Evolutionary conservation across 495 filamentous ascomycete genomes (phyloP).

Genomic region (Saxophila tyrrhenica): DNA sequence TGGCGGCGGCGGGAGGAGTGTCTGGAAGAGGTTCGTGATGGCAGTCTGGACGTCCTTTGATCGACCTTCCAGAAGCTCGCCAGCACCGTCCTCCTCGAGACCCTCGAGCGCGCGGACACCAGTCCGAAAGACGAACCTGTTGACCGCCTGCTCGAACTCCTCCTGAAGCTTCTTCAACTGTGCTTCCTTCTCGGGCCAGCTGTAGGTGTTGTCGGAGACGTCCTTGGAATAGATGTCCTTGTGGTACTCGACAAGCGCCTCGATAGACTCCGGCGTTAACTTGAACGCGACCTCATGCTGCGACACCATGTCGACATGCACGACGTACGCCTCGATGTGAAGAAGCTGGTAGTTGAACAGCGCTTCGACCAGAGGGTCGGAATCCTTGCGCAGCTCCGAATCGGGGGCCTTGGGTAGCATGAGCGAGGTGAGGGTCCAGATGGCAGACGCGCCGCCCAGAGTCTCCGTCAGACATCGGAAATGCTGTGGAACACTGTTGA

Average conservation of each 20-base stretch:
- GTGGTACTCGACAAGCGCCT: slow-evolving; percentile 89
- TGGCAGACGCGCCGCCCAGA: slow-evolving; percentile 77
- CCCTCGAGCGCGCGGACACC: slow-evolving; percentile 85
- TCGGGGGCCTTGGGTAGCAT: slow-evolving; percentile 90
- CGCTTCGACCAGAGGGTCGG: slow-evolving; percentile 80
- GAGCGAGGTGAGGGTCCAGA: slow-evolving; percentile 91
- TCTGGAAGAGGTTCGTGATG: slow-evolving; percentile 76
- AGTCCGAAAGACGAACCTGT: slow-evolving; percentile 93
- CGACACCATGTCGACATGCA: slow-evolving; percentile 98
- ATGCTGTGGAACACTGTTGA: slow-evolving; percentile 97
- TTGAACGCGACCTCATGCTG: slow-evolving; percentile 98
- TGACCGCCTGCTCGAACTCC: slow-evolving; percentile 92
- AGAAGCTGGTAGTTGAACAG: slow-evolving; percentile 90
- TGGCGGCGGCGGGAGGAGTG: slow-evolving; percentile 84
- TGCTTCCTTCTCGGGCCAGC: slow-evolving; percentile 93
- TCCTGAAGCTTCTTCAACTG: slow-evolving; percentile 97
- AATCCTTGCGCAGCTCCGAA: slow-evolving; percentile 70
- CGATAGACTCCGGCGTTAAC: slow-evolving; percentile 93
- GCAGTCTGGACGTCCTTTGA: slow-evolving; percentile 87
- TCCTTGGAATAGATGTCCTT: slow-evolving; percentile 93
- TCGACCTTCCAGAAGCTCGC: slow-evolving; percentile 82
- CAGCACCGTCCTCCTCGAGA: slow-evolving; percentile 91
- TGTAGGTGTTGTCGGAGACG: slow-evolving; percentile 76
- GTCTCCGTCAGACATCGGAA: slow-evolving; percentile 94
- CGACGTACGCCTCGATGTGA: slow-evolving; percentile 94